Percentiles rank a stretch among this genome's conserved stretches.
Evolutionary conservation across 441 rosid species (phyloP).

Genomic region (Metrosideros polymorpha): DNA sequence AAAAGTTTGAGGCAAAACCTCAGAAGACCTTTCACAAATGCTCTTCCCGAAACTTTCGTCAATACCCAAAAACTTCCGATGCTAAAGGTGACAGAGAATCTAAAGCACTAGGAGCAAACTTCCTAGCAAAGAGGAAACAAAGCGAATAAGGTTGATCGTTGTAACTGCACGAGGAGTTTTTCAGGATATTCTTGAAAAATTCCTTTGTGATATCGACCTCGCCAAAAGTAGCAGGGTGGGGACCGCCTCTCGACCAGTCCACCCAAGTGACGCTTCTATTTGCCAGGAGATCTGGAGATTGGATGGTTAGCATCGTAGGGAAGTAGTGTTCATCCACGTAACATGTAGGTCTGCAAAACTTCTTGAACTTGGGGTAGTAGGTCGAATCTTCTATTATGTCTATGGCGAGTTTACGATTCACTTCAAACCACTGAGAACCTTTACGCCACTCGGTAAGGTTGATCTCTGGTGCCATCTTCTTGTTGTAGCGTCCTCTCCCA

Average conservation of each 20-base stretch:
- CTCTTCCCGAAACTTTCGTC: background rate
- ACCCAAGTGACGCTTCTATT: constrained; percentile 7
- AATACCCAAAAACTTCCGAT: background rate
- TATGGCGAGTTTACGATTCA: background rate
- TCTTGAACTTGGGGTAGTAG: constrained; percentile 5
- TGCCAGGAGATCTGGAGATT: background rate
- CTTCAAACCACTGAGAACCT: constrained; percentile 14
- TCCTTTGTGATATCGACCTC: background rate
- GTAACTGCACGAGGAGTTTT: background rate
- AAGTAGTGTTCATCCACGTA: constrained; percentile 12
- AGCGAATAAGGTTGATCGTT: background rate
- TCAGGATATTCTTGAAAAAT: background rate
- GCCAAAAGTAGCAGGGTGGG: constrained; percentile 6
- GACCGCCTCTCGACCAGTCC: constrained; percentile 10
- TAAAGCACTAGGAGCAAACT: constrained; percentile 9
- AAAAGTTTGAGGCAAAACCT: background rate
- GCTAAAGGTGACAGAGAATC: background rate
- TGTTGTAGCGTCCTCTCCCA: constrained; percentile 5
- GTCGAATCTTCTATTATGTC: background rate
- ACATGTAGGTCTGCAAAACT: constrained; percentile 2
- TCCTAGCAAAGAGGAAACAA: constrained; percentile 9
- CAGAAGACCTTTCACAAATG: background rate
- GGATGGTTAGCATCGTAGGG: background rate
- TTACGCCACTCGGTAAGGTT: constrained; percentile 3
- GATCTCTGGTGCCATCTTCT: constrained; percentile 7